These are phyloP conservation scores for Hygrophoropsis aurantiaca DNA, from an alignment of 768 basidiomycete species.

Conservation along the genomic window DNA sequence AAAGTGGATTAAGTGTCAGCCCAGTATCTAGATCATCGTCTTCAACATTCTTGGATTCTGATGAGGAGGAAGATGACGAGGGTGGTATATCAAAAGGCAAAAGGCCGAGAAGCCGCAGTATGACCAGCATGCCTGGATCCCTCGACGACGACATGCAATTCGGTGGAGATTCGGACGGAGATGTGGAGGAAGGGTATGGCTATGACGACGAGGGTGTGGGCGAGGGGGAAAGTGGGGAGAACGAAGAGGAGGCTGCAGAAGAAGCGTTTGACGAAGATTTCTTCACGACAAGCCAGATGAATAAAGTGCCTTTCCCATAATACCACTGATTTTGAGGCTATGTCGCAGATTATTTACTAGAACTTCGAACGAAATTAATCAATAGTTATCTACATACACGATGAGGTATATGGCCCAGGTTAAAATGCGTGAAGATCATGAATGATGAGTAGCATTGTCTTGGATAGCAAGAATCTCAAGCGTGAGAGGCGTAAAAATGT, in stretches of 20 bases:
- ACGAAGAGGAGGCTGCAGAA: conserved; percentile 65
- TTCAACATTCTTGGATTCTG: conserved; percentile 50
- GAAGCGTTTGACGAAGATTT: conserved; percentile 80
- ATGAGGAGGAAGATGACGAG: conserved; percentile 40
- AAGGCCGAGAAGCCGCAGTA: conserved; percentile 56
- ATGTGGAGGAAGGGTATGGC: conserved; percentile 28
- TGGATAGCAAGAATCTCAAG: too few species aligned
- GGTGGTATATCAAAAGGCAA: conserved; percentile 40
- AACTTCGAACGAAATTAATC: too few species aligned
- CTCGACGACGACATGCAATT: conserved; percentile 60
- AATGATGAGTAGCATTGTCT: too few species aligned
- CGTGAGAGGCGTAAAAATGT: too few species aligned
- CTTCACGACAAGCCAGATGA: conserved; percentile 81
- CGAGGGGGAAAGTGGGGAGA: conserved; percentile 37
- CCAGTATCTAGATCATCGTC: conserved; percentile 57
- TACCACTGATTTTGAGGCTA: conserved; percentile 1
- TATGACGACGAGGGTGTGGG: conserved; percentile 32
- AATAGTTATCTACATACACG: too few species aligned
- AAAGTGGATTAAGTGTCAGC: conserved; percentile 47
- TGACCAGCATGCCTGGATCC: conserved; percentile 87
- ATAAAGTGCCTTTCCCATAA: conserved; percentile 68
- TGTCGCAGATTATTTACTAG: too few species aligned
- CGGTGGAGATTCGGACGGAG: conserved; percentile 53
- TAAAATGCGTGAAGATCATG: too few species aligned
- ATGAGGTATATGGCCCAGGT: too few species aligned